Percentiles rank a stretch among this genome's conserved stretches.
Conservation (phyloP, 2,329 filamentous ascomycete species). For the Phyllosticta citrichinensis region DNA sequence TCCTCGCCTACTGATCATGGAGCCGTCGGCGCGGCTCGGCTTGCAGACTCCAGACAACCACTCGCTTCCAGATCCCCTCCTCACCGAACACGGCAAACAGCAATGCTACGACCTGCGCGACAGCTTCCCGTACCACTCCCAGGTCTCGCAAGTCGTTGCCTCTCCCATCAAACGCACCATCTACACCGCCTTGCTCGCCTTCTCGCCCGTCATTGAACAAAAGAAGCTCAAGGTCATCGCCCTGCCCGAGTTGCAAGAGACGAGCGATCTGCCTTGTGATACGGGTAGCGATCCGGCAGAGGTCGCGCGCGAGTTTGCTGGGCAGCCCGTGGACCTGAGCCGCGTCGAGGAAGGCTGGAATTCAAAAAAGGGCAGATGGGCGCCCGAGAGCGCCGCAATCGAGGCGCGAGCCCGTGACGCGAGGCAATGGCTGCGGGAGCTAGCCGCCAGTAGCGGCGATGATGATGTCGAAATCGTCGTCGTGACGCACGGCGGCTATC, state of each 20-base stretch:
- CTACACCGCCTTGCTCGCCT: constrained; percentile 61
- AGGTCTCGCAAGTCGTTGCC: constrained; percentile 59
- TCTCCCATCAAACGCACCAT: constrained; percentile 71
- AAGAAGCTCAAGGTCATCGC: constrained; percentile 45
- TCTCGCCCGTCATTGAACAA: constrained; percentile 39
- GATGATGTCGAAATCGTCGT: constrained; percentile 60
- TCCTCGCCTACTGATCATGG: too few species aligned
- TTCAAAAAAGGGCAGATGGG: constrained; percentile 42
- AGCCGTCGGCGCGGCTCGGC: constrained; percentile 38
- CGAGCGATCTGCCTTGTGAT: constrained; percentile 63
- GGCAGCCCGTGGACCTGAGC: constrained; percentile 50
- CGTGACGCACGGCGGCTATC: constrained; percentile 72
- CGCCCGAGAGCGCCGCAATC: constrained; percentile 38
- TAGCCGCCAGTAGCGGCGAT: constrained; percentile 12
- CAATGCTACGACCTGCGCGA: constrained; percentile 48
- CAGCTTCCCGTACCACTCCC: constrained; percentile 50
- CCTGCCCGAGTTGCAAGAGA: constrained; percentile 71
- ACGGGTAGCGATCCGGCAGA: constrained; percentile 49
- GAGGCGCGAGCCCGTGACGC: constrained; percentile 51
- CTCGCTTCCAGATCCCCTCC: constrained; percentile 54
- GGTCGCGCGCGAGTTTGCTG: constrained; percentile 52
- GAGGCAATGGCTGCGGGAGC: constrained; percentile 44
- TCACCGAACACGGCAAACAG: constrained; percentile 59
- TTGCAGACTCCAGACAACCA: constrained; percentile 37
- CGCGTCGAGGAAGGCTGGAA: constrained; percentile 57